These are phyloP conservation scores for Lactifluus hygrophoroides DNA, from an alignment of 768 basidiomycete species.

Conservation along the genomic window DNA sequence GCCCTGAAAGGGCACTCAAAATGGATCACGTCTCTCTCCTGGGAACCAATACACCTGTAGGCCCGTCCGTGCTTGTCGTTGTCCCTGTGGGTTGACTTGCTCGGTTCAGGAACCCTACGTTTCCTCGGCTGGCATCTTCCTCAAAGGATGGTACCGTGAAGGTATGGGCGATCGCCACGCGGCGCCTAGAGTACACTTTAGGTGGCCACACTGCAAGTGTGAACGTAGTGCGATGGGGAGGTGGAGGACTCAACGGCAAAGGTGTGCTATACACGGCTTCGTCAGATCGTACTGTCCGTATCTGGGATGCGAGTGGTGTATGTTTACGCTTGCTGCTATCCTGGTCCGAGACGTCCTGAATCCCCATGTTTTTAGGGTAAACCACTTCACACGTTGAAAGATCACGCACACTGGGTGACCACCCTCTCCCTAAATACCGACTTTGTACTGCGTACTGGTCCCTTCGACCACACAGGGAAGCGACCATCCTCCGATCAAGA, in stretches of 20 bases:
- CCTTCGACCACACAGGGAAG: constrained; percentile 84
- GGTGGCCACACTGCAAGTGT: constrained; percentile 93
- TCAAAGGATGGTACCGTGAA: constrained; percentile 95
- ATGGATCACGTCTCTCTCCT: constrained; percentile 91
- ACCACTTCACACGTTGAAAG: constrained; percentile 75
- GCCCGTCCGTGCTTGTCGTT: constrained; percentile 23
- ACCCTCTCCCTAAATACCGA: constrained; percentile 94
- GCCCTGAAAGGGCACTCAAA: constrained; percentile 90
- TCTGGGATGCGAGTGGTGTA: constrained; percentile 86
- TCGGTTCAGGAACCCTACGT: constrained; percentile 52
- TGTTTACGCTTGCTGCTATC: neutral
- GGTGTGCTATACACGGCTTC: constrained; percentile 92
- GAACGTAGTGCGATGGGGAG: constrained; percentile 95
- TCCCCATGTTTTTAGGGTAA: constrained; percentile 49
- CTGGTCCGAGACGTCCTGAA: neutral
- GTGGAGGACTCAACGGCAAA: constrained; percentile 52
- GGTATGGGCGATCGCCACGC: constrained; percentile 77
- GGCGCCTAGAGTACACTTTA: constrained; percentile 71
- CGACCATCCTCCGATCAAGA: constrained; percentile 73
- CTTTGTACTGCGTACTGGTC: constrained; percentile 89
- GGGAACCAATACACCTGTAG: constrained; percentile 93
- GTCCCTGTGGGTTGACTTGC: neutral
- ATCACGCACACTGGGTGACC: constrained; percentile 99
- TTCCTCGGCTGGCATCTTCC: constrained; percentile 85
- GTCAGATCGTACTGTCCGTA: constrained; percentile 86